Conservation (phyloP, 208 protist genomes). For the Plasmodiophora brassicae region DNA sequence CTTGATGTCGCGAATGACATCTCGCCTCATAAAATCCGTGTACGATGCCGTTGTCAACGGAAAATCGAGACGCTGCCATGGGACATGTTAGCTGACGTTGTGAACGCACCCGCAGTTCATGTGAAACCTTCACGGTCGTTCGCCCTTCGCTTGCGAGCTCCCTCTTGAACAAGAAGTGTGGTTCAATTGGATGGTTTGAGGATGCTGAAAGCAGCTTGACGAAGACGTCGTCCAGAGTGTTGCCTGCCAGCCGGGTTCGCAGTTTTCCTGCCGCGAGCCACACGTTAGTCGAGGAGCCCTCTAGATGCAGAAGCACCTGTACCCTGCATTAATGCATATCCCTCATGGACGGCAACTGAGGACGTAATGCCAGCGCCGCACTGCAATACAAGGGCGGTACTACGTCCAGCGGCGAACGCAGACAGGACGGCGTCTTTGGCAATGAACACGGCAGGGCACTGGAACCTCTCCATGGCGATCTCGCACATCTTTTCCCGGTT, state of each 20-base stretch:
- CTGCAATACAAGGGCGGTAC: slow-evolving; percentile 83
- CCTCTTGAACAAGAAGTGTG: not conserved
- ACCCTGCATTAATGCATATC: not conserved
- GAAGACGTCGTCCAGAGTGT: not conserved
- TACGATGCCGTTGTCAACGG: not conserved
- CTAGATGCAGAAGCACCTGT: not conserved
- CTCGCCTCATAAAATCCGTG: not conserved
- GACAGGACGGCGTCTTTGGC: slow-evolving; percentile 86
- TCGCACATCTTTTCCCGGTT: slow-evolving; percentile 80
- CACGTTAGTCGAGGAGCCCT: not conserved
- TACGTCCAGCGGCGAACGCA: slow-evolving; percentile 77
- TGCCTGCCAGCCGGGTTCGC: not conserved
- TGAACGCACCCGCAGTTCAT: no score
- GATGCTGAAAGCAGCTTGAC: not conserved
- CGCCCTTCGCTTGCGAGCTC: not conserved
- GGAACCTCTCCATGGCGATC: slow-evolving; percentile 80
- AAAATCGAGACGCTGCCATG: not conserved
- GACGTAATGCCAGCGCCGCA: slow-evolving; percentile 87
- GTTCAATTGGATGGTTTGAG: not conserved
- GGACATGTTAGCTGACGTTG: not conserved
- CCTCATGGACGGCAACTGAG: not conserved
- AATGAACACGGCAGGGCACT: slow-evolving; percentile 68
- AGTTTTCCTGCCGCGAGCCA: not conserved
- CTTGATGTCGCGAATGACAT: not conserved
- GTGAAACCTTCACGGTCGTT: not conserved